Conservation (phyloP, 441 rosid species). For the Mallotus repandus region DNA sequence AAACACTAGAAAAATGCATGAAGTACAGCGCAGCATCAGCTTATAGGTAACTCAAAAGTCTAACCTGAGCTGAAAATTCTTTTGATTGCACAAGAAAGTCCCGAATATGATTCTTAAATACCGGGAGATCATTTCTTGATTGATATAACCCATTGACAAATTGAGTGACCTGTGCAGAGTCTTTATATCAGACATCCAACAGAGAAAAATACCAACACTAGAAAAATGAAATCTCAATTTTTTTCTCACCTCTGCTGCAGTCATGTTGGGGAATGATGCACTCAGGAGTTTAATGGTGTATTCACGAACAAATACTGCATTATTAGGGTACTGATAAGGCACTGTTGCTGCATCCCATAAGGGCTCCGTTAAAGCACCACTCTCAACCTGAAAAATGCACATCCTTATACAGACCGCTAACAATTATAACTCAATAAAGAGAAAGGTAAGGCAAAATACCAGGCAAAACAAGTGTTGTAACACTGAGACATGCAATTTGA, state of each 20-base stretch:
- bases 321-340: constrained; percentile 70
- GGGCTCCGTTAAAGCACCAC: constrained; percentile 82
- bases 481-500: constrained; percentile 93
- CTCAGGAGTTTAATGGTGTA: constrained; percentile 92
- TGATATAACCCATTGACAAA: constrained; percentile 87
- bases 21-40: background rate
- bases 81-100: constrained; percentile 96
- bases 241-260: constrained; percentile 66
- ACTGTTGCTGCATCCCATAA: constrained; percentile 87
- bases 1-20: background rate
- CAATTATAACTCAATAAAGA: background rate
- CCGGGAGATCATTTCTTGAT: constrained; percentile 74
- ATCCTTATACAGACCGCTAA: background rate
- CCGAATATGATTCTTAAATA: constrained; percentile 83
- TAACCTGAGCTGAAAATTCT: constrained; percentile 89
- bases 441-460: constrained; percentile 41
- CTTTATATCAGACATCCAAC: constrained; percentile 25
- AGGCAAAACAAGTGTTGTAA: constrained; percentile 85
- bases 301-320: constrained; percentile 77
- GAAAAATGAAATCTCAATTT: background rate
- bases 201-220: constrained; percentile 3
- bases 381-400: constrained; percentile 62
- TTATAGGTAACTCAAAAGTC: background rate
- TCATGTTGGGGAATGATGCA: constrained; percentile 98
- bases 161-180: constrained; percentile 71